Evolutionary conservation across 202 grass and related monocot species (phyloP).

Genomic region (Schoenoplectus tabernaemontani): DNA sequence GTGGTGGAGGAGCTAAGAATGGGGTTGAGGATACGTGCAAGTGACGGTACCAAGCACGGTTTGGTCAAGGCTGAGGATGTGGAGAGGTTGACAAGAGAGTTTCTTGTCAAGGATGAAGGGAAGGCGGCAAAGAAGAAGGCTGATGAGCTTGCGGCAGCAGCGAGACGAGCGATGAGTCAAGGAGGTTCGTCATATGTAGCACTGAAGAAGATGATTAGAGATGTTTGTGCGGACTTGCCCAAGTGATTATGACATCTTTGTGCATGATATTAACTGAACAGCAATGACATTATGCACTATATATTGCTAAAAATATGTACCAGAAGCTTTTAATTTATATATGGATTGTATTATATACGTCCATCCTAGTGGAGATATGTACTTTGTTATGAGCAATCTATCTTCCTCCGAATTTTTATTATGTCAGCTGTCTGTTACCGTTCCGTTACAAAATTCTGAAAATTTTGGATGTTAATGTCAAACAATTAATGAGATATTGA

Average conservation of each 20-base stretch:
- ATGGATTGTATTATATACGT: too few relatives aligned
- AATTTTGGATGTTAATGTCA: too few relatives aligned
- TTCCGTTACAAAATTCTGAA: too few relatives aligned
- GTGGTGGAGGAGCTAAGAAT: slow-evolving; percentile 25
- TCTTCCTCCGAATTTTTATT: too few relatives aligned
- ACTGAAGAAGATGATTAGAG: slow-evolving; percentile 14
- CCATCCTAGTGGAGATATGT: too few relatives aligned
- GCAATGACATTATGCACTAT: too few relatives aligned
- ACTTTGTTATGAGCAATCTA: too few relatives aligned
- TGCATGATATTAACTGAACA: background rate
- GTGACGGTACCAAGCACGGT: background rate
- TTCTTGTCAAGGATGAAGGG: slow-evolving; percentile 29
- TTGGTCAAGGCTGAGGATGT: slow-evolving; percentile 26
- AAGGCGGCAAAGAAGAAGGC: background rate
- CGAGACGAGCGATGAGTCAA: slow-evolving; percentile 5
- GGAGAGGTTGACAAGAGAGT: background rate
- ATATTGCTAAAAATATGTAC: too few relatives aligned
- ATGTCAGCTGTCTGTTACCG: too few relatives aligned
- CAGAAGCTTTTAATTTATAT: too few relatives aligned
- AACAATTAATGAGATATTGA: too few relatives aligned
- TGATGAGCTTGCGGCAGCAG: background rate
- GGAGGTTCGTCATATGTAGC: slow-evolving; percentile 4
- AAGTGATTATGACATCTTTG: background rate
- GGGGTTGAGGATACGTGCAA: slow-evolving; percentile 26
- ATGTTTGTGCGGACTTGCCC: background rate